phyloP scores from a whole-genome alignment of 2,329 filamentous ascomycete genomes.

The Penicillium sp. region DNA sequence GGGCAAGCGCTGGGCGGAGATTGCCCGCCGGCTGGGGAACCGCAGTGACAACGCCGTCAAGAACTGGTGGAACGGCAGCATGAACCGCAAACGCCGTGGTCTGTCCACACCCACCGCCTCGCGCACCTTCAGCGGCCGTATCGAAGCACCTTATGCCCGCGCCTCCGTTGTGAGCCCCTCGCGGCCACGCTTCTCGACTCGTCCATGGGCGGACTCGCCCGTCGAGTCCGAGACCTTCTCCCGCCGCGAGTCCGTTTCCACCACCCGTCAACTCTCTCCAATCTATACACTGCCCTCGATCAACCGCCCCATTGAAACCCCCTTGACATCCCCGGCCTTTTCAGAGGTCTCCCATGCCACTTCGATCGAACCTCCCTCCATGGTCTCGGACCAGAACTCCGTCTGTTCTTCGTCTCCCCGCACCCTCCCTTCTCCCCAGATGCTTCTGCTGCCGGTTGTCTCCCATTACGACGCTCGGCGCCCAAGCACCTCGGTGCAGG shows the following conservation, averaged over 20 bases:
- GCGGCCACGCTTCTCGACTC: slow-evolving; percentile 29
- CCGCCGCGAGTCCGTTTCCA: slow-evolving; percentile 25
- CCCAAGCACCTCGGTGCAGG: slow-evolving; percentile 28
- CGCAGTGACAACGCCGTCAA: slow-evolving; percentile 95
- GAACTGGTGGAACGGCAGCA: slow-evolving; percentile 96
- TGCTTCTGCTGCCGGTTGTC: slow-evolving; percentile 42
- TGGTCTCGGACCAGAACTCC: slow-evolving; percentile 68
- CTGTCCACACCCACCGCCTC: slow-evolving; percentile 34
- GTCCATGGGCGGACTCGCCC: slow-evolving; percentile 22
- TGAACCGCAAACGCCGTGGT: slow-evolving; percentile 70
- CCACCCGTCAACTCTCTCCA: slow-evolving; percentile 34
- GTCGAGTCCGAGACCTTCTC: slow-evolving; percentile 19
- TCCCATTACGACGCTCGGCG: slow-evolving; percentile 35
- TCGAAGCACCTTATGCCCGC: slow-evolving; percentile 40
- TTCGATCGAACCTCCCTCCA: slow-evolving; percentile 63
- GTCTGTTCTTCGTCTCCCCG: slow-evolving; percentile 60
- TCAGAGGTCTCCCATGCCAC: slow-evolving; percentile 61
- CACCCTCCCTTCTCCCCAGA: slow-evolving; percentile 42
- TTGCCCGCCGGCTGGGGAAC: slow-evolving; percentile 75
- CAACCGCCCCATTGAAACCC: slow-evolving; percentile 49
- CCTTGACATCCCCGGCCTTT: slow-evolving; percentile 63
- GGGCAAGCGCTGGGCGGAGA: slow-evolving; percentile 91
- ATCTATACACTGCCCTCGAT: slow-evolving; percentile 40
- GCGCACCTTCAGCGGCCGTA: slow-evolving; percentile 37
- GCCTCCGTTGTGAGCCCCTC: slow-evolving; percentile 31